These are phyloP conservation scores for Primulina eburnea DNA, from an alignment of 257 asterid genomes.

Conservation along the genomic window DNA sequence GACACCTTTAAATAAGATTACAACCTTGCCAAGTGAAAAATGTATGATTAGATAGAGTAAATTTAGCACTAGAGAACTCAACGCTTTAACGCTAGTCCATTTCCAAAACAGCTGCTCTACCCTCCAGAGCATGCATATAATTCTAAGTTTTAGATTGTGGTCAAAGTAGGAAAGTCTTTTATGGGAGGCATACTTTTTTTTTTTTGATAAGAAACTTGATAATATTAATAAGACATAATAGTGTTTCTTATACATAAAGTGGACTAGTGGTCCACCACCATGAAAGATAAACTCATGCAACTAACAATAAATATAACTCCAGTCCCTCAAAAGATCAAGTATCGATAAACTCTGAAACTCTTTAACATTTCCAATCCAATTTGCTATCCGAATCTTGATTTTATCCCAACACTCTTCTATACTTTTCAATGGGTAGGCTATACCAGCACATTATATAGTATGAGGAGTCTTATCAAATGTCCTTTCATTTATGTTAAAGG, in stretches of 20 bases:
- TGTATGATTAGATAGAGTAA: constrained; percentile 7
- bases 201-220: too few species aligned
- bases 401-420: too few species aligned
- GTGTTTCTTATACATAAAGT: too few species aligned
- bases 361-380: too few species aligned
- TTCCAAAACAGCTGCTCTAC: constrained; percentile 4
- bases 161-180: not conserved
- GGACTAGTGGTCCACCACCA: too few species aligned
- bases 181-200: not conserved
- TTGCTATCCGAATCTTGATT: too few species aligned
- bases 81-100: not conserved
- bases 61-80: not conserved
- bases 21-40: not conserved
- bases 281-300: too few species aligned
- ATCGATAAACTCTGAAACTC: too few species aligned
- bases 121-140: constrained; percentile 7
- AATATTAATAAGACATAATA: too few species aligned
- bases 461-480: not conserved
- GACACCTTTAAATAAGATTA: constrained; percentile 11
- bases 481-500: not conserved
- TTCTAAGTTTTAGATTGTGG: not conserved
- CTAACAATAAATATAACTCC: too few species aligned
- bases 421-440: not conserved
- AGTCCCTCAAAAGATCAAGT: too few species aligned
- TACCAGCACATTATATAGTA: not conserved